Conservation (phyloP, 2,329 filamentous ascomycete genomes). For the Exophiala oligosperma region DNA sequence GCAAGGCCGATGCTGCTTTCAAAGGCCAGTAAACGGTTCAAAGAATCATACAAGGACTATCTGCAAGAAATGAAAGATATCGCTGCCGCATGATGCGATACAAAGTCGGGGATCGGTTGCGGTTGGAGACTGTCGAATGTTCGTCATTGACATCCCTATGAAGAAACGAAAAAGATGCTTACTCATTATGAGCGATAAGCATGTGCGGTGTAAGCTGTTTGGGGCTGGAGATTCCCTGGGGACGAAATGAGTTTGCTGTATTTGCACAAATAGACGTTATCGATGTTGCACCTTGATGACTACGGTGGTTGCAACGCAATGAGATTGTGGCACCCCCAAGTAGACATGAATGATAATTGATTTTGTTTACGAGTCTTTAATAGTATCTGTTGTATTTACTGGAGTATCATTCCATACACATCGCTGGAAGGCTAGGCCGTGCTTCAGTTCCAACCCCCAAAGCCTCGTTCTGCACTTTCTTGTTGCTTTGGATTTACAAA, state of each 20-base stretch:
- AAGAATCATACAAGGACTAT: conserved; percentile 15
- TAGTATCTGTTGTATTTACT: neutral
- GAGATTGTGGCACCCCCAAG: neutral
- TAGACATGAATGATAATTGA: neutral
- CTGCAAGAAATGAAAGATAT: conserved; percentile 17
- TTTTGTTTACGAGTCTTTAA: neutral
- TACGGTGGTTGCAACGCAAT: neutral
- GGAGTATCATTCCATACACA: conserved; percentile 6
- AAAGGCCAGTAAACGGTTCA: conserved; percentile 54
- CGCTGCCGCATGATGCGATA: conserved; percentile 20
- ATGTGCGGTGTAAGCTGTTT: conserved; percentile 2
- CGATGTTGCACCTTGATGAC: conserved; percentile 8
- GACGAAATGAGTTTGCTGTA: conserved; percentile 13
- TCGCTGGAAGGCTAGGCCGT: neutral
- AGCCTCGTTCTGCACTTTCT: conserved; percentile 70
- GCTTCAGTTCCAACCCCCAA: conserved; percentile 65
- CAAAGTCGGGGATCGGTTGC: neutral
- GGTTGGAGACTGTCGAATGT: neutral
- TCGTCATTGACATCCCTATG: too few species aligned
- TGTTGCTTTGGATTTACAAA: conserved; percentile 80
- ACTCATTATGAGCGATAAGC: conserved; percentile 6
- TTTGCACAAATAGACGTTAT: conserved; percentile 22
- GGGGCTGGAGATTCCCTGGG: conserved; percentile 11
- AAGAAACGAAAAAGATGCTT: neutral
- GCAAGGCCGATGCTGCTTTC: conserved; percentile 74